These are phyloP conservation scores for Oryza australiensis DNA, from an alignment of 176 grass and related monocot genomes.

Conservation along the genomic window DNA sequence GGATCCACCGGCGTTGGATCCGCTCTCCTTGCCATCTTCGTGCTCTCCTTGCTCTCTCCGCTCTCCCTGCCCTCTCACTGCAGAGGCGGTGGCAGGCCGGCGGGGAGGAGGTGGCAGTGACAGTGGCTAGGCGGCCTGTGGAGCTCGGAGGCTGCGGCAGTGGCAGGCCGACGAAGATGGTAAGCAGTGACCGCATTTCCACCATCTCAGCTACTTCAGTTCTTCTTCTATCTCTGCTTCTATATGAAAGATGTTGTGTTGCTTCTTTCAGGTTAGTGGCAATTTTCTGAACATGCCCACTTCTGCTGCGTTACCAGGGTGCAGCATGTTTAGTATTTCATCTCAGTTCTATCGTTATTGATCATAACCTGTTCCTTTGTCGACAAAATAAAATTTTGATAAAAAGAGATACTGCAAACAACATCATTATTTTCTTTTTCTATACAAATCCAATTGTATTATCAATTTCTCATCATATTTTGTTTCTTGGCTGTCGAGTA, in stretches of 20 bases:
- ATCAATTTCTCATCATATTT: background rate
- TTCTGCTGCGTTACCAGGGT: background rate
- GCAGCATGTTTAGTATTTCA: constrained; percentile 50
- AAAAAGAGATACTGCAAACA: background rate
- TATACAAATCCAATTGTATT: background rate
- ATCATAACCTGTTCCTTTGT: background rate
- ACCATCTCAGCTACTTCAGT: background rate
- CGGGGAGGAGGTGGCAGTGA: too few relatives aligned
- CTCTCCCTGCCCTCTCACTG: too few relatives aligned
- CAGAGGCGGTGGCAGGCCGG: too few relatives aligned
- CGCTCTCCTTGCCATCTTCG: too few relatives aligned
- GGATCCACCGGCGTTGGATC: too few relatives aligned
- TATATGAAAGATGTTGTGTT: background rate
- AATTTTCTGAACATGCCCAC: constrained; percentile 30
- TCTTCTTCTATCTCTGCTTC: background rate
- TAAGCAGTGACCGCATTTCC: background rate
- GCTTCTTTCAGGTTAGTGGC: constrained; percentile 32
- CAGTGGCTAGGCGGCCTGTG: too few relatives aligned
- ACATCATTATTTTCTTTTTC: background rate
- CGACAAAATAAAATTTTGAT: background rate
- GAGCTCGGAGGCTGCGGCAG: too few relatives aligned
- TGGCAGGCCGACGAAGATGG: too few relatives aligned
- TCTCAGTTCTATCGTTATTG: background rate
- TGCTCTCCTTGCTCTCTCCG: too few relatives aligned
- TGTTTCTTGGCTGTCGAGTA: background rate